Evolutionary conservation across 2,329 filamentous ascomycete genomes (phyloP).

Genomic region (Dactylellina cionopaga): DNA sequence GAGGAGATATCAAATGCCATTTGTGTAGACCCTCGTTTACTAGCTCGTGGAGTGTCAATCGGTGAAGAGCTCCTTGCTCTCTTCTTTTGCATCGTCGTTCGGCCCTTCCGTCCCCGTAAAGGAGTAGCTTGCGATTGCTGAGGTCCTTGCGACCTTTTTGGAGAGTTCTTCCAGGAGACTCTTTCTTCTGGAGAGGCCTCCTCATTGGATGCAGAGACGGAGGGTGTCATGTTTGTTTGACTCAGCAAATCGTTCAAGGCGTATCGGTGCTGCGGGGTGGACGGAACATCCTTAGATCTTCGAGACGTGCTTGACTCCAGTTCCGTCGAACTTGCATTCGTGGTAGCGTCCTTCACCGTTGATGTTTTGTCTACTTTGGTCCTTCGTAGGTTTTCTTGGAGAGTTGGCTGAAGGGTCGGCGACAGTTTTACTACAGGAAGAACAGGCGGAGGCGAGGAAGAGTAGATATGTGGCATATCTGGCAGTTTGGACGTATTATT

Average conservation of each 20-base stretch:
- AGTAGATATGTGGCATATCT: constrained; percentile 20
- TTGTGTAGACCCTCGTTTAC: constrained; percentile 67
- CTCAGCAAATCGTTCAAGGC: constrained; percentile 40
- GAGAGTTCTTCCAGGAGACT: constrained; percentile 68
- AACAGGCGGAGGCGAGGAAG: constrained; percentile 20
- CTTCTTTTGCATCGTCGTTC: constrained; percentile 64
- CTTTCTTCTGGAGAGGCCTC: constrained; percentile 69
- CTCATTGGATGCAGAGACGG: constrained; percentile 25
- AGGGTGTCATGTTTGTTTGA: constrained; percentile 44
- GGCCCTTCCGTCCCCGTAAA: constrained; percentile 63
- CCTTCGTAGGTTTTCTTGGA: neutral
- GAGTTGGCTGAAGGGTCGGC: neutral
- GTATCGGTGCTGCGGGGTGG: constrained; percentile 45
- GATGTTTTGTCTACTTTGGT: constrained; percentile 9
- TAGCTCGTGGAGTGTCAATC: constrained; percentile 70
- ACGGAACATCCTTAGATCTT: constrained; percentile 33
- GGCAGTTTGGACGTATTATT: constrained; percentile 1
- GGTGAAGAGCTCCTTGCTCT: constrained; percentile 79
- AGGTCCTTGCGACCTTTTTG: constrained; percentile 32
- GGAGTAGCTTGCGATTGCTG: constrained; percentile 60
- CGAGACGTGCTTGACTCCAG: neutral
- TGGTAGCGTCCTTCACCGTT: neutral
- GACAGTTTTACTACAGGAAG: constrained; percentile 11
- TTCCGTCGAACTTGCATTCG: neutral
- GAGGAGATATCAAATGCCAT: constrained; percentile 67